These are phyloP conservation scores for Pestalotiopsis sp. DNA, from an alignment of 2,329 filamentous ascomycete genomes.

Conservation along the genomic window DNA sequence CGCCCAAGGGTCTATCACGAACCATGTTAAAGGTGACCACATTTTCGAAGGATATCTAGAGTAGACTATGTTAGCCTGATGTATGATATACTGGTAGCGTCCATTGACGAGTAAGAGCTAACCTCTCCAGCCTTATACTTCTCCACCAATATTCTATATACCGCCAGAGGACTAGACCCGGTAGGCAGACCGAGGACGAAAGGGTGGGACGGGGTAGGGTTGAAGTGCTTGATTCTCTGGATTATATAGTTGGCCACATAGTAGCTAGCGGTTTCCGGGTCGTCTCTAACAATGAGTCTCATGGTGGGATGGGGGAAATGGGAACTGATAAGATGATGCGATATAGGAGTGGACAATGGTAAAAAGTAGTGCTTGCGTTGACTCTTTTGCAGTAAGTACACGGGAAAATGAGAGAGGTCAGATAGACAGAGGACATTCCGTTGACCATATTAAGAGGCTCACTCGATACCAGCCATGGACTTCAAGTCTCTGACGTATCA, in stretches of 20 bases:
- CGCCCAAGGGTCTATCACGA: conserved; percentile 25
- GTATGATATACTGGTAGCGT: neutral
- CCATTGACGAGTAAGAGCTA: conserved; percentile 20
- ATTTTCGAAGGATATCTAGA: conserved; percentile 78
- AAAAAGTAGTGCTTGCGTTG: conserved; percentile 1
- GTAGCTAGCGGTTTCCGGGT: conserved; percentile 65
- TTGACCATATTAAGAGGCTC: conserved; percentile 2
- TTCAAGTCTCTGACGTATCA: conserved; percentile 5
- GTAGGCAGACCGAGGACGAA: conserved; percentile 85
- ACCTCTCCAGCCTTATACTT: conserved; percentile 67
- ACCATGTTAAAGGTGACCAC: conserved; percentile 93
- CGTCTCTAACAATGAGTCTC: conserved; percentile 82
- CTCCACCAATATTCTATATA: conserved; percentile 75
- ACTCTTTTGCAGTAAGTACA: neutral
- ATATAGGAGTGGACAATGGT: conserved; percentile 12
- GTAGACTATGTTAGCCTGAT: conserved; percentile 35
- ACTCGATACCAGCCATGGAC: neutral
- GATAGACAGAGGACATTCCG: neutral
- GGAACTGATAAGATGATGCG: conserved; percentile 19
- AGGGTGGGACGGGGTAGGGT: conserved; percentile 68
- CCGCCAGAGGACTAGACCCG: conserved; percentile 74
- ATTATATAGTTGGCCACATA: conserved; percentile 84
- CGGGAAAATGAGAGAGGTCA: neutral
- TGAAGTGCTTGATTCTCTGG: conserved; percentile 76
- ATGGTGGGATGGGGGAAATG: conserved; percentile 43